These are phyloP conservation scores for Asterella californica DNA, from an alignment of 225 moss, liverwort and hornwort species.

Conservation along the genomic window DNA sequence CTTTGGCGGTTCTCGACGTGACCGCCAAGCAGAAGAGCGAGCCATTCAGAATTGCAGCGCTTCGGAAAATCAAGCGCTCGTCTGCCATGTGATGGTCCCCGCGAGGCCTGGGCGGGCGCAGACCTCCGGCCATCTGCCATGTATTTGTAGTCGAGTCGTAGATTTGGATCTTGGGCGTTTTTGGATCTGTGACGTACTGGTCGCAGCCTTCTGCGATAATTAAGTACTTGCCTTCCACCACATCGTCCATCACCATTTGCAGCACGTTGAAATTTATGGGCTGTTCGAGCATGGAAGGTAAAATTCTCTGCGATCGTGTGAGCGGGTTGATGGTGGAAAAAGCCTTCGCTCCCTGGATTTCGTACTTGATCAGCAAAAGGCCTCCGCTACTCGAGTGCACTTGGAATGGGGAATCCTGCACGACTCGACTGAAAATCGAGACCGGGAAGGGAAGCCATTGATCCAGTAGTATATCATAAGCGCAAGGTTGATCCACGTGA, in stretches of 20 bases:
- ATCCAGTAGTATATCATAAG: constrained; percentile 4
- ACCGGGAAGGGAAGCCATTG: constrained; percentile 14
- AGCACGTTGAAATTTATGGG: constrained; percentile 13
- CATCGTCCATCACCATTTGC: constrained; percentile 26
- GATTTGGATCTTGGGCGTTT: constrained; percentile 22
- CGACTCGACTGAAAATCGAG: not conserved
- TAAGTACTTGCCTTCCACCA: constrained; percentile 7
- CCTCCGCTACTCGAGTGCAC: constrained; percentile 19
- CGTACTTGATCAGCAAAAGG: constrained; percentile 16
- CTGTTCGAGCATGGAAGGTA: constrained; percentile 21
- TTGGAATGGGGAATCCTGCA: not conserved
- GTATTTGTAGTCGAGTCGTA: constrained; percentile 13
- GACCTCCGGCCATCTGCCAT: constrained; percentile 19
- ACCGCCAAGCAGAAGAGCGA: constrained; percentile 16
- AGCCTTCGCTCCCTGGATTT: not conserved
- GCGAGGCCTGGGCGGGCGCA: constrained; percentile 10
- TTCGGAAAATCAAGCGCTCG: constrained; percentile 15
- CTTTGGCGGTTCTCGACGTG: constrained; percentile 14
- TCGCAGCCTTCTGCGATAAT: constrained; percentile 19
- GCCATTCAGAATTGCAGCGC: constrained; percentile 12
- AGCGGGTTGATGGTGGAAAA: constrained; percentile 21
- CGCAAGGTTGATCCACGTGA: constrained; percentile 15
- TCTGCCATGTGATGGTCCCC: not conserved
- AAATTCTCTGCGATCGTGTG: constrained; percentile 6
- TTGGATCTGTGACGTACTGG: constrained; percentile 18